Conservation (phyloP, 2,329 filamentous ascomycete species). For the Ascochyta koolunga region DNA sequence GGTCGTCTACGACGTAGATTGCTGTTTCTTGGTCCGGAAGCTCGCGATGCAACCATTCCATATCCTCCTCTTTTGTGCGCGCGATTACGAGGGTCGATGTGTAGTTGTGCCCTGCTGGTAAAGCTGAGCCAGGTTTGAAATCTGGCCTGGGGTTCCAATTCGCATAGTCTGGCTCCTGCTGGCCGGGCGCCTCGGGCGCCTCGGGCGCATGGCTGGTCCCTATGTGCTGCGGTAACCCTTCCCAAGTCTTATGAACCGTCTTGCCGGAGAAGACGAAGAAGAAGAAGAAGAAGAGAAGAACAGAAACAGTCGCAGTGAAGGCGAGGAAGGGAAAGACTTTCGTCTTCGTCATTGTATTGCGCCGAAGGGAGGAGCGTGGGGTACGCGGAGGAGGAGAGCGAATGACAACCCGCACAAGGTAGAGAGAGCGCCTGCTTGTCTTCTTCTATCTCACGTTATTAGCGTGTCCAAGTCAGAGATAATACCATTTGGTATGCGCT, state of each 20-base stretch:
- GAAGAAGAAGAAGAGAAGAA: constrained; percentile 50
- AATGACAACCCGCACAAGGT: neutral
- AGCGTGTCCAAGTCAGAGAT: neutral
- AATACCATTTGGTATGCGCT: constrained; percentile 1
- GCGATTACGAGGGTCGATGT: constrained; percentile 62
- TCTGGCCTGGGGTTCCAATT: constrained; percentile 48
- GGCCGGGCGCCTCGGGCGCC: constrained; percentile 10
- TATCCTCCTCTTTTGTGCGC: constrained; percentile 58
- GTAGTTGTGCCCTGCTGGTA: constrained; percentile 56
- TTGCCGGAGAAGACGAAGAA: constrained; percentile 49
- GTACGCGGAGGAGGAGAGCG: neutral
- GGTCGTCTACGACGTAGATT: constrained; percentile 61
- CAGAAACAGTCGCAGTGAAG: constrained; percentile 33
- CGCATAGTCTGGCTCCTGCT: constrained; percentile 39
- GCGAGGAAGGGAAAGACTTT: constrained; percentile 42
- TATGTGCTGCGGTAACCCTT: constrained; percentile 46
- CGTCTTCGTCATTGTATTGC: constrained; percentile 32
- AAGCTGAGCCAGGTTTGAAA: constrained; percentile 39
- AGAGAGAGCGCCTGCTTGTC: neutral
- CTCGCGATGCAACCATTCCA: constrained; percentile 60
- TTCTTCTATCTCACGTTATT: neutral
- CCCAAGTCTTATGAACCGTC: constrained; percentile 44
- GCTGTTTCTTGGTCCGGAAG: constrained; percentile 56
- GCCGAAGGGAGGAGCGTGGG: neutral
- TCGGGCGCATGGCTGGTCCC: constrained; percentile 21